These are phyloP conservation scores for Achaetomiella virescens DNA, from an alignment of 495 filamentous ascomycete species.

Conservation along the genomic window DNA sequence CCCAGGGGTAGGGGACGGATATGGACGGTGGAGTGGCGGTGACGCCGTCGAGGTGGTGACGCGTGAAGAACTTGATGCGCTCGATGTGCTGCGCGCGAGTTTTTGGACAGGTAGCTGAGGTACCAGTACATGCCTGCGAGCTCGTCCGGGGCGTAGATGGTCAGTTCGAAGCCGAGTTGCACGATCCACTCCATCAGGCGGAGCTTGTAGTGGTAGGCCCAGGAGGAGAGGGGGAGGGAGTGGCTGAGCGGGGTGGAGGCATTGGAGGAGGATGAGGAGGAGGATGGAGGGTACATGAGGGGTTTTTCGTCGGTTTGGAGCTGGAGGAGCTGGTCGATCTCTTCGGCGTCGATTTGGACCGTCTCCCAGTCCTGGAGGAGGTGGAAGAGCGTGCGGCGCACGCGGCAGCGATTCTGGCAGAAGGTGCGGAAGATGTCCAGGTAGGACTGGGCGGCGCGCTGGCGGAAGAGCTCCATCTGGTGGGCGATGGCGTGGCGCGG, in stretches of 20 bases:
- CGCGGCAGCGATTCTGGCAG: constrained; percentile 84
- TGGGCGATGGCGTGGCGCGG: constrained; percentile 69
- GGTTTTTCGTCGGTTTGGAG: constrained; percentile 57
- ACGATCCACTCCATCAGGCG: constrained; percentile 80
- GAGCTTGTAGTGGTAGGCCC: constrained; percentile 85
- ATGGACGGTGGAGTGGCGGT: constrained; percentile 18
- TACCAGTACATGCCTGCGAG: constrained; percentile 89
- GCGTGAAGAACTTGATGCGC: constrained; percentile 60
- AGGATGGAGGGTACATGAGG: constrained; percentile 32
- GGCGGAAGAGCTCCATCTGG: constrained; percentile 74
- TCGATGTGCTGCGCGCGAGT: constrained; percentile 57
- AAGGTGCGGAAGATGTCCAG: constrained; percentile 74
- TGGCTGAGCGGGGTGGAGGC: constrained; percentile 38
- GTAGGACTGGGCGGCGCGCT: constrained; percentile 67
- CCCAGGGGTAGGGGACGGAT: constrained; percentile 28
- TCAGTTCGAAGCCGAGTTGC: constrained; percentile 92
- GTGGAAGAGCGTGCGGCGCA: constrained; percentile 78
- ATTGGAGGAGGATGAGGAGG: constrained; percentile 13
- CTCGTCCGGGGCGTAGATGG: constrained; percentile 83
- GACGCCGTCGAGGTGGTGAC: constrained; percentile 26
- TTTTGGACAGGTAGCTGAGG: constrained; percentile 50
- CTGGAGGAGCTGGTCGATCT: constrained; percentile 68
- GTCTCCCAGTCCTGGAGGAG: constrained; percentile 76
- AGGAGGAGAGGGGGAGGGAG: constrained; percentile 65
- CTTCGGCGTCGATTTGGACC: constrained; percentile 75